Evolutionary conservation across 2,329 filamentous ascomycete genomes (phyloP).

Genomic region (Alternaria triticimaculans): DNA sequence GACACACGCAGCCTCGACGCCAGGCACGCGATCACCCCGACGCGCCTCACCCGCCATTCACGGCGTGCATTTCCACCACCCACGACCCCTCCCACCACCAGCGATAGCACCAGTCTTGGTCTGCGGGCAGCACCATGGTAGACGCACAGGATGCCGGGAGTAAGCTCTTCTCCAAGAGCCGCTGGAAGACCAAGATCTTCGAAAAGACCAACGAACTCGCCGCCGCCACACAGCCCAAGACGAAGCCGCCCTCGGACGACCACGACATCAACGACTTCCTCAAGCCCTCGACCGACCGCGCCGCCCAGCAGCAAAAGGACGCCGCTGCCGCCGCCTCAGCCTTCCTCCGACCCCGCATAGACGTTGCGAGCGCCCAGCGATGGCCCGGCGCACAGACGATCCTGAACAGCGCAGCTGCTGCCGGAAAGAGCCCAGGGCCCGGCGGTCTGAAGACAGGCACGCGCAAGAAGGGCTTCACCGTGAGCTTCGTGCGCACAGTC

Average conservation of each 20-base stretch:
- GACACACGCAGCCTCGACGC: neutral
- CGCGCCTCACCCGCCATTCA: neutral
- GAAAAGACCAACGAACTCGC: constrained; percentile 44
- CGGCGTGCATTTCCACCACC: neutral
- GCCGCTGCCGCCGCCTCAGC: constrained; percentile 35
- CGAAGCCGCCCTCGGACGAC: constrained; percentile 28
- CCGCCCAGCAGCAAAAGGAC: constrained; percentile 41
- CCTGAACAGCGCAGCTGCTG: constrained; percentile 41
- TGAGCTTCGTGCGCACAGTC: constrained; percentile 74
- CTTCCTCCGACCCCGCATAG: constrained; percentile 52
- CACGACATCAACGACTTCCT: constrained; percentile 65
- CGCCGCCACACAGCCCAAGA: constrained; percentile 34
- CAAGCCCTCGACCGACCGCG: constrained; percentile 58
- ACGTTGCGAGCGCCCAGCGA: constrained; percentile 57
- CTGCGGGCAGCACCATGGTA: constrained; percentile 36
- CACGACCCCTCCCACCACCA: neutral
- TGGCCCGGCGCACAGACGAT: constrained; percentile 59
- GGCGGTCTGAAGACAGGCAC: constrained; percentile 48
- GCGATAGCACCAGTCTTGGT: neutral
- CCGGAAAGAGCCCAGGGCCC: constrained; percentile 41
- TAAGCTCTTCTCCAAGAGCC: constrained; percentile 51
- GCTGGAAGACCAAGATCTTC: constrained; percentile 61
- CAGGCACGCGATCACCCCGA: constrained; percentile 10
- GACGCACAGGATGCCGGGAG: constrained; percentile 37
- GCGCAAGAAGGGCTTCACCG: constrained; percentile 70